phyloP scores from a whole-genome alignment of 2,329 filamentous ascomycete species.

The Thyridium curvatum region DNA sequence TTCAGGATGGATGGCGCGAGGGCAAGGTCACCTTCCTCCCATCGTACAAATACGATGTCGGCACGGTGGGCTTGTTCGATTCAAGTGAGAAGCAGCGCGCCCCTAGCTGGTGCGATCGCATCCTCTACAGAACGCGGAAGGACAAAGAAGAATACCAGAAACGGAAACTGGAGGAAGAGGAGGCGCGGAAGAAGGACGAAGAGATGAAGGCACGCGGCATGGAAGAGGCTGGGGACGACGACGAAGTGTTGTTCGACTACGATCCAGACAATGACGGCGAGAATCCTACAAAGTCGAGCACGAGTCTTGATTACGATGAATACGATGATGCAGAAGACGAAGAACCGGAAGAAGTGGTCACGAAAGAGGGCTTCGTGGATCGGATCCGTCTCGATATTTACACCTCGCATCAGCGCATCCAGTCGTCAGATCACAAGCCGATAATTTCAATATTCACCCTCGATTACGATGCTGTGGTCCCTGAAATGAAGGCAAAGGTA shows the following conservation, averaged over 20 bases:
- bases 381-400: slow-evolving; percentile 60
- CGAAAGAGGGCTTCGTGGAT: slow-evolving; percentile 52
- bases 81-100: slow-evolving; percentile 89
- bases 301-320: slow-evolving; percentile 52
- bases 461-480: slow-evolving; percentile 80
- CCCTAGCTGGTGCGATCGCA: slow-evolving; percentile 95
- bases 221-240: slow-evolving; percentile 67
- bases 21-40: slow-evolving; percentile 83
- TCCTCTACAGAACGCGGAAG: slow-evolving; percentile 73
- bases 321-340: slow-evolving; percentile 50
- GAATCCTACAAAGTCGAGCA: slow-evolving; percentile 22
- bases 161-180: slow-evolving; percentile 56
- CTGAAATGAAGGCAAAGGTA: slow-evolving; percentile 75
- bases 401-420: slow-evolving; percentile 79
- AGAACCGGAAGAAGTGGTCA: slow-evolving; percentile 41
- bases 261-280: slow-evolving; percentile 71
- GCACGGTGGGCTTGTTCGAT: slow-evolving; percentile 88
- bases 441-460: slow-evolving; percentile 77
- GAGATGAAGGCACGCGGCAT: slow-evolving; percentile 80
- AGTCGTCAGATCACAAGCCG: slow-evolving; percentile 95
- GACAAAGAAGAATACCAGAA: slow-evolving; percentile 62
- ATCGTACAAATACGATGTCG: slow-evolving; percentile 96
- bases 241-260: slow-evolving; percentile 84
- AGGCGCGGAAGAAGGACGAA: slow-evolving; percentile 66
- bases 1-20: slow-evolving; percentile 89